Evolutionary conservation across 768 basidiomycete species (phyloP), one percentile per base, ranked within the genome.

Genomic region (Clitopilus passeckerianus): DNA sequence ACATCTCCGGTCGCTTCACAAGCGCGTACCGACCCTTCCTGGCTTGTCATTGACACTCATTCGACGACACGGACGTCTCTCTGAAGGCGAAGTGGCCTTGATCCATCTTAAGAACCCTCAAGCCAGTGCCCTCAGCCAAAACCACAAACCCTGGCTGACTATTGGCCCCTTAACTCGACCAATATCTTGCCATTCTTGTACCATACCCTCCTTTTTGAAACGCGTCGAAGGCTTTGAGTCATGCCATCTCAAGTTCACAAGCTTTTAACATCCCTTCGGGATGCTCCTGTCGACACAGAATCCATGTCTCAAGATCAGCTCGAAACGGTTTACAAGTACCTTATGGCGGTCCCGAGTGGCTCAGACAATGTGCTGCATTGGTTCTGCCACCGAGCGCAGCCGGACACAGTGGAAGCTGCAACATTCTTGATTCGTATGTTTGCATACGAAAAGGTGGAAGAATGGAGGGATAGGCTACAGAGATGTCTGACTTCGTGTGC

Each of bases 391-490:
- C 78, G 80, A 35, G 87, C 86, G 3, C 74, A 81, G 33, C 68
- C 77, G 8, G 73, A 83, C 34, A 86, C 82, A 0, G 70, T 80
- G 8, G 87, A 84, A 59, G 84, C 87, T 1, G 92, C 95, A 0
- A 86, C 85, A 0, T 97, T 95, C 73, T 80, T 92, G 54, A 75
- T 96, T 35, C 84, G 93, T 55, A 72, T 97, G 37, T 87, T 90
- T 68, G 93, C 93, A 9, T 97, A 93, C 65, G 71, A 75, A 0
- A 74, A 76, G 30, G 87, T 91, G 2, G 77, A 80, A 1, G 69
- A 74, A 37, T 95, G 92, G 91, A 84, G 85, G 70, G 70, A 68
- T 16, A 79, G 75, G 60, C 69, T 92, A 56, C 73, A 77, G 56
- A 66, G 66, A 1, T 86, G 90, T 60, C 67, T 96, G 34, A 67